A percentile compares a stretch with the other conserved stretches of the same genome.
phyloP scores from a whole-genome alignment of 352 stramenopile species.

The Phytophthora macrochlamydospora region DNA sequence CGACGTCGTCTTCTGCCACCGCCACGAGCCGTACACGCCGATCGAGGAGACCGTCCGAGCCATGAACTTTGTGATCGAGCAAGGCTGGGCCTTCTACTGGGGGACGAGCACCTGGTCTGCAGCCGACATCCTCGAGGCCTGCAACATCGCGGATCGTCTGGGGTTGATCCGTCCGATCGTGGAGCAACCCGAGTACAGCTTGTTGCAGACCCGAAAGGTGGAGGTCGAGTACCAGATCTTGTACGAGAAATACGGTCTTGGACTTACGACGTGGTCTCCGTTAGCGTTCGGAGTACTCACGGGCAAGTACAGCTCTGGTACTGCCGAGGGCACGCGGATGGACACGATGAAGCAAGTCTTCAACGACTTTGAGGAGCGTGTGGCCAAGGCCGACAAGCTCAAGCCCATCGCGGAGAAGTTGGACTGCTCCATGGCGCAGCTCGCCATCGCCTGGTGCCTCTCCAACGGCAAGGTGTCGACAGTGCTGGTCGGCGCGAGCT shows the following conservation, averaged over 20 bases:
- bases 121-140: constrained; percentile 50
- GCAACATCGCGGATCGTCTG: constrained; percentile 37
- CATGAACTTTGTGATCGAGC: too few relatives aligned
- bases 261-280: background rate
- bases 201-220: constrained; percentile 47
- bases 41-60: too few relatives aligned
- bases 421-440: constrained; percentile 39
- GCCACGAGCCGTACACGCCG: too few relatives aligned
- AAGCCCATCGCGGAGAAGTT: constrained; percentile 49
- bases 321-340: constrained; percentile 50
- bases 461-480: constrained; percentile 60
- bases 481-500: constrained; percentile 65
- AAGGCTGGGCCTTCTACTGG: constrained; percentile 26
- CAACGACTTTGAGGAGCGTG: constrained; percentile 19
- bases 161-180: constrained; percentile 22
- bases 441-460: constrained; percentile 65
- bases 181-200: constrained; percentile 50
- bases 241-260: constrained; percentile 48
- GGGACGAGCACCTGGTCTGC: constrained; percentile 57
- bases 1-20: too few relatives aligned
- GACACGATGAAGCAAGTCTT: constrained; percentile 41
- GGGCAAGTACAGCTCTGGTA: constrained; percentile 60
- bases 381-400: constrained; percentile 19
- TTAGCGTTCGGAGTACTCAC: constrained; percentile 53
- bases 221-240: constrained; percentile 52